These are phyloP conservation scores for Coemansia sp. DNA, from an alignment of 192 early-diverging fungal species.

Conservation along the genomic window DNA sequence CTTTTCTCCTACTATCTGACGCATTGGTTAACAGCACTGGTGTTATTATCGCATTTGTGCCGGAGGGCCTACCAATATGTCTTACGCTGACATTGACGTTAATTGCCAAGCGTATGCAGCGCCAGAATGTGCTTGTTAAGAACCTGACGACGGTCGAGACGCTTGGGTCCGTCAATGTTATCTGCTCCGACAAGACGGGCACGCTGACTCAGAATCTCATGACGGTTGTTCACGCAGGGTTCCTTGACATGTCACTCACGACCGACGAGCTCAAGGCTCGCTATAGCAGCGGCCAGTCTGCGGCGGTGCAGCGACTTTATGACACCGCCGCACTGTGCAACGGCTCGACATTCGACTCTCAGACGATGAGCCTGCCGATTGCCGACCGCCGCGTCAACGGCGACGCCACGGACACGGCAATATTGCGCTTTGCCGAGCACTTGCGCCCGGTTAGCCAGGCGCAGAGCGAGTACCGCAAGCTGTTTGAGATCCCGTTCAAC, in stretches of 20 bases:
- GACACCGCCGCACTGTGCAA: constrained; percentile 58
- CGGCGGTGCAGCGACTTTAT: constrained; percentile 11
- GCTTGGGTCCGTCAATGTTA: constrained; percentile 89
- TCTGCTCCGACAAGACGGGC: constrained; percentile 96
- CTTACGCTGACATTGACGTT: constrained; percentile 71
- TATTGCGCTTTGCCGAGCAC: constrained; percentile 60
- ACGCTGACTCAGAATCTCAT: constrained; percentile 94
- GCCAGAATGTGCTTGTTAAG: constrained; percentile 71
- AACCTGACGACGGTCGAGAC: constrained; percentile 94
- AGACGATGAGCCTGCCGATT: constrained; percentile 47
- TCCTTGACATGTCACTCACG: constrained; percentile 8
- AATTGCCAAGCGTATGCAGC: constrained; percentile 89
- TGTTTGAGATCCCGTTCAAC: constrained; percentile 61
- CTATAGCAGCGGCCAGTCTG: neutral
- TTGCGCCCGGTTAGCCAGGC: constrained; percentile 4
- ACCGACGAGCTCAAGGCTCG: constrained; percentile 5
- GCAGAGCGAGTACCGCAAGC: constrained; percentile 8
- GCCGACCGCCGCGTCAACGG: constrained; percentile 47
- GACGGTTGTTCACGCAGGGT: constrained; percentile 78
- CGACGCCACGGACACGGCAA: constrained; percentile 76
- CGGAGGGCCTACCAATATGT: too few species aligned
- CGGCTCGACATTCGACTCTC: constrained; percentile 60
- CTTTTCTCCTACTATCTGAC: constrained; percentile 81
- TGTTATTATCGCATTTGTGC: constrained; percentile 61
- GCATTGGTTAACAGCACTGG: constrained; percentile 11